phyloP scores from a whole-genome alignment of 164 flowering plant species.

The Piper betle region DNA sequence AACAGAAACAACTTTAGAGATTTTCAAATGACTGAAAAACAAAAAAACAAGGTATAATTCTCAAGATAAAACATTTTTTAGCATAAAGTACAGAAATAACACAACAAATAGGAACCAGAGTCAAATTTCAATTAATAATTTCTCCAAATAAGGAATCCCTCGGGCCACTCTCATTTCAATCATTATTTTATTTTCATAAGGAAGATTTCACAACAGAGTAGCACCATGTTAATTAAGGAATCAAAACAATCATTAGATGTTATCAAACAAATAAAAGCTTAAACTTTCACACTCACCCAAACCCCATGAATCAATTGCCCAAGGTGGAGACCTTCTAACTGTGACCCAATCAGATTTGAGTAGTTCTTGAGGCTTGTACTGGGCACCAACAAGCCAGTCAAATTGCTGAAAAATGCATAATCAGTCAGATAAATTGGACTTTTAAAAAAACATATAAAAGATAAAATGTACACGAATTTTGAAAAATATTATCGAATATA shows the following conservation, averaged over 20 bases:
- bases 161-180: not conserved
- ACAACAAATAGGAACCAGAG: not conserved
- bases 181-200: not conserved
- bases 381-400: slow-evolving; percentile 87
- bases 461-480: too few relatives aligned
- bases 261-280: not conserved
- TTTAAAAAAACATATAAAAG: too few relatives aligned
- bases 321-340: slow-evolving; percentile 85
- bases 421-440: slow-evolving; percentile 7
- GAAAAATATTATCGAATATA: too few relatives aligned
- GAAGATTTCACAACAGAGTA: not conserved
- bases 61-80: too few relatives aligned
- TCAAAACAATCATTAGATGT: not conserved
- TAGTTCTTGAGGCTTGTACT: slow-evolving; percentile 86
- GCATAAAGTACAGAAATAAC: too few relatives aligned
- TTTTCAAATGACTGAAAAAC: not conserved
- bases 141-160: not conserved
- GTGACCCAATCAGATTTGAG: slow-evolving; percentile 76
- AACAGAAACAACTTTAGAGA: not conserved
- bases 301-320: slow-evolving; percentile 99
- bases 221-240: not conserved
- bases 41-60: not conserved
- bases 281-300: slow-evolving; percentile 47
- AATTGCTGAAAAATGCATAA: slow-evolving; percentile 50
- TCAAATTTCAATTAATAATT: not conserved